These are phyloP conservation scores for Tylopilus orsonianus DNA, from an alignment of 1,284 basidiomycete species.

Conservation along the genomic window DNA sequence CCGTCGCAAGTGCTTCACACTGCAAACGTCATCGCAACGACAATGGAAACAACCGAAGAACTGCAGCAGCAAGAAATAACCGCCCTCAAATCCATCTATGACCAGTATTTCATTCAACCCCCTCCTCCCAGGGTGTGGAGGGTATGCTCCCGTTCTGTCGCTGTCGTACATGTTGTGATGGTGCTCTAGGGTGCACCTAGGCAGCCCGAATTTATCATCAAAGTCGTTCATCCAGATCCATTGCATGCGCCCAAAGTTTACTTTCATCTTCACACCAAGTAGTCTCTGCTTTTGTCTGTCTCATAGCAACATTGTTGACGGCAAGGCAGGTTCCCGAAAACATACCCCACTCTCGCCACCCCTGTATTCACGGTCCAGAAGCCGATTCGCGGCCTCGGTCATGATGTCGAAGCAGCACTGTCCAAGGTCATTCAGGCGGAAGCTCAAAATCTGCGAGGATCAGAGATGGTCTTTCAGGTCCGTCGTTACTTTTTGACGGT, in stretches of 20 bases:
- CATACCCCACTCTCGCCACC: constrained; percentile 66
- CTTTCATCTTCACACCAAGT: constrained; percentile 71
- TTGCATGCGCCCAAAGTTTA: constrained; percentile 54
- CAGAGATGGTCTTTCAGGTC: constrained; percentile 75
- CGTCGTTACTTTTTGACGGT: constrained; percentile 18
- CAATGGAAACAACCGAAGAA: constrained; percentile 71
- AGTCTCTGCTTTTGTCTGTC: constrained; percentile 21
- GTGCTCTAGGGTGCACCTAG: constrained; percentile 56
- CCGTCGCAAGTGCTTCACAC: constrained; percentile 10
- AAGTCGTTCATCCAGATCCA: constrained; percentile 61
- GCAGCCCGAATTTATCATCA: constrained; percentile 72
- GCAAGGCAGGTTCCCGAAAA: constrained; percentile 64
- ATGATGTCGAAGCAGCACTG: constrained; percentile 53
- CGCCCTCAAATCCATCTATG: constrained; percentile 75
- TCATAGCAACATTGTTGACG: constrained; percentile 1
- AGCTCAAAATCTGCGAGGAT: constrained; percentile 58
- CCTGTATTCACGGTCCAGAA: constrained; percentile 69
- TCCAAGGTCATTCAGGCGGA: constrained; percentile 59
- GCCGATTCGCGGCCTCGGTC: constrained; percentile 55
- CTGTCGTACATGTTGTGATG: constrained; percentile 8
- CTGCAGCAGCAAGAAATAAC: constrained; percentile 73
- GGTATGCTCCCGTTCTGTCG: constrained; percentile 41
- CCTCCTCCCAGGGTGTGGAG: constrained; percentile 81
- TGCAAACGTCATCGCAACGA: constrained; percentile 3
- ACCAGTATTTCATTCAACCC: constrained; percentile 66